Conservation (phyloP, 129 eudicot species). For the Centaurea solstitialis region DNA sequence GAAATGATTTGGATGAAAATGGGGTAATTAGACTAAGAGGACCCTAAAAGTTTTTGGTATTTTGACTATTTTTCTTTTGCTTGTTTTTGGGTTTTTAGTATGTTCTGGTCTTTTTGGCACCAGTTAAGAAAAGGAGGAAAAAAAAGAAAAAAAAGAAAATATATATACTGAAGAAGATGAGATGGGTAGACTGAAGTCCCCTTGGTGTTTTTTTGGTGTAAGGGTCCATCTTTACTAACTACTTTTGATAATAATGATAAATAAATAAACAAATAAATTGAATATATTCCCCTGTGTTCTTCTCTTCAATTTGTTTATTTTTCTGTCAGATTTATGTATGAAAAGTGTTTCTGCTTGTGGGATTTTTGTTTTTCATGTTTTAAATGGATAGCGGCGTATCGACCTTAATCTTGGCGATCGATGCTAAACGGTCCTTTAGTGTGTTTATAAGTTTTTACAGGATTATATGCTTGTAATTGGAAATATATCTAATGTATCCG, state of each 20-base stretch:
- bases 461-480: neutral
- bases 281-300: conserved; percentile 19
- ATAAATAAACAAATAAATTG: conserved; percentile 32
- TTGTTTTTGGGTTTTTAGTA: conserved; percentile 16
- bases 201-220: conserved; percentile 42
- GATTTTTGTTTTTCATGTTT: neutral
- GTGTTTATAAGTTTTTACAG: neutral
- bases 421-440: neutral
- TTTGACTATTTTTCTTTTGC: conserved; percentile 22
- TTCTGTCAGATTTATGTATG: conserved; percentile 6
- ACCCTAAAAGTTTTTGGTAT: conserved; percentile 28
- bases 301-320: conserved; percentile 3
- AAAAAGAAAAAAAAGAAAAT: neutral
- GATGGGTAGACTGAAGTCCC: conserved; percentile 48
- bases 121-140: neutral
- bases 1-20: conserved; percentile 25
- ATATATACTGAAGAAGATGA: conserved; percentile 39
- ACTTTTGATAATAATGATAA: conserved; percentile 31
- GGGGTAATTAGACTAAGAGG: conserved; percentile 27
- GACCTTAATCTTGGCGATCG: neutral
- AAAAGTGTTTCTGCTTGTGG: neutral
- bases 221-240: conserved; percentile 51
- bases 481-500: neutral
- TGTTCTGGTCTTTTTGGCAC: conserved; percentile 29
- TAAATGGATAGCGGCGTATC: neutral